Evolutionary conservation across 116 monocot species (phyloP), one percentile per base, ranked within the genome.

Genomic region (Posidonia oceanica): DNA sequence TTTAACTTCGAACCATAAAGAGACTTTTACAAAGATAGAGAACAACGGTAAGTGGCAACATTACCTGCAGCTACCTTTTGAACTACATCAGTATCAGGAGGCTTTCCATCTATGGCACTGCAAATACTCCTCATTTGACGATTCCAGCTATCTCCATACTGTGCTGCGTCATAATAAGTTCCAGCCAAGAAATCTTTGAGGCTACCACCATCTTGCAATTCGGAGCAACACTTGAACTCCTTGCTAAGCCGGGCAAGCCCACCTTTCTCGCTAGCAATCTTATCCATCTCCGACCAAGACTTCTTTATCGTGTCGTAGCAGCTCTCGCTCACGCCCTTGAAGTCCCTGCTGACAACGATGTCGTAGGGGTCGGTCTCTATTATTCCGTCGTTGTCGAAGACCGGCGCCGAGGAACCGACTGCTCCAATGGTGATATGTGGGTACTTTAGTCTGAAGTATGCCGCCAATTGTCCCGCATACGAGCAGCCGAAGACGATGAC

Each of bases 221-320:
- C 82, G 79, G 74, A 55, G 86, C 86, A 86, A 22, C 75, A 69
- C 37, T 66, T 80, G 36, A 86, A 80, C 20, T 73, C 67, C 44
- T 72, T 61, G 51, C 61, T 42, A 2, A 86, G 72, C 58, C 68
- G 65, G 20, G 77, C 56, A 13, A 69, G 2, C 2, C 75, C 75
- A n/a, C 29, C 64, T 3, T 14, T 44, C 36, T 60, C 4, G 0
- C 37, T 15, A 3, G 21, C 7, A 8, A 66, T 55, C 5, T 72
- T 54, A 2, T 48, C 51, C 6, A 68, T 52, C 52, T 11, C 68
- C 18, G 6, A 36, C 68, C 68, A 53, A 5, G 53, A 68, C 21
- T 53, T 68, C 68, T 23, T 68, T 36, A 68, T 68, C 4, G 68
- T 52, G 51, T 52, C 22, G 68, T 39, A 68, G 29, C 68, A 68